Base-by-base conservation (phyloP, 108 stramenopile species). In the Cylindrotheca fusiformis region DNA sequence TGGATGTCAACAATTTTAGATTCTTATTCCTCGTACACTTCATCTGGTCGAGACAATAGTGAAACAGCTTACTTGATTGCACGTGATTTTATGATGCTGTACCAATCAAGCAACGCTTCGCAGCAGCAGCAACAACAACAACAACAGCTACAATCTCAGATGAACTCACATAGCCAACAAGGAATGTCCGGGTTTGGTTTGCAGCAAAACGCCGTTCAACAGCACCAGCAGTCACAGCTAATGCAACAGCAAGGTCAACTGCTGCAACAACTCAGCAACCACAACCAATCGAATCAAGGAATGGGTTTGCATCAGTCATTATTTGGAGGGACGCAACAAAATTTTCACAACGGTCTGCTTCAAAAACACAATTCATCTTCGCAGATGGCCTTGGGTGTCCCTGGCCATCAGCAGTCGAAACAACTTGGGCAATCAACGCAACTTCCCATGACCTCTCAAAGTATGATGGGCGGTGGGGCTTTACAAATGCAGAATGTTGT, bases 51-150 rank as follows among this genome's bases (percentile, higher is more conserved):
- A 8, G 32, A 70, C 3, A 44, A 62, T 2, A n/a, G 52, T 21
- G 85, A 88, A 22, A 79, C 81, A 53, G 79, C 82, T 14, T 62
- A 75, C 64, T 75, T 88, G 81, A 71, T 86, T 25, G 76, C 80
- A 30, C 61, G 90, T 21, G 90, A 92, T 54, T 92, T 55, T 57
- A 78, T 83, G 60, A 73, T 88, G 25, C 57, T 75, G 52, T 60
- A 68, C 19, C 64, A 72, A 59, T 32, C 57, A 17, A 47, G 31
- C 5, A 47, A 18, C 5, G 14, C 17, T 25, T 51, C 32, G 30
- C 28, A 54, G 0, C n/a, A 4, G 8, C 65, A 55, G 47, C 4
- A 17, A 58, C 53, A 21, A 8, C 67, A 68, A 4, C 57, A 47
- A 20, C 56, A 18, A 28, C 67, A 68, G 57, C 46, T 44, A 60